These are phyloP conservation scores for Rhodotorula toruloides DNA, from an alignment of 768 basidiomycete genomes.

Conservation along the genomic window DNA sequence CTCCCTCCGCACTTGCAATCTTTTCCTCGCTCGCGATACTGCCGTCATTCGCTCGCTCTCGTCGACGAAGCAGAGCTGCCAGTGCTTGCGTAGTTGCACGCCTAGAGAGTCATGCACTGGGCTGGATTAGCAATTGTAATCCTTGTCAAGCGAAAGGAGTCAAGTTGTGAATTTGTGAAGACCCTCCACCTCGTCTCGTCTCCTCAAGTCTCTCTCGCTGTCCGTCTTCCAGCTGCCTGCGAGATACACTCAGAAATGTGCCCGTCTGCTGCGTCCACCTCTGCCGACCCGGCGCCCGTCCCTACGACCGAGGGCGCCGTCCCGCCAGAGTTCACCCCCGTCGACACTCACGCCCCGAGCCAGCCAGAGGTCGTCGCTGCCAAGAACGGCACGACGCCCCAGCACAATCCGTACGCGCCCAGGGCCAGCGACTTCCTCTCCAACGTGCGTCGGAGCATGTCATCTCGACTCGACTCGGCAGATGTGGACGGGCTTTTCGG, in stretches of 20 bases:
- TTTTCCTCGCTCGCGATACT: too few species aligned
- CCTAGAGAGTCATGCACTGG: not conserved
- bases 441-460: conserved; percentile 32
- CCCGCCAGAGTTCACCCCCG: conserved; percentile 28
- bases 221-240: too few species aligned
- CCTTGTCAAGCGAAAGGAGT: too few species aligned
- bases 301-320: conserved; percentile 33
- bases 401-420: conserved; percentile 32
- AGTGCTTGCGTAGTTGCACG: too few species aligned
- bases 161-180: too few species aligned
- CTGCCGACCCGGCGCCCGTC: conserved; percentile 9
- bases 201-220: not conserved
- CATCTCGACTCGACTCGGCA: too few species aligned
- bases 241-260: conserved; percentile 23
- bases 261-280: conserved; percentile 23
- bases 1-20: too few species aligned
- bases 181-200: not conserved
- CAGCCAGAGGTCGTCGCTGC: conserved; percentile 16
- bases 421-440: conserved; percentile 40
- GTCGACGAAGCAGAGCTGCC: too few species aligned
- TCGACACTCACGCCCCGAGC: conserved; percentile 31
- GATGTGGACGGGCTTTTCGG: too few species aligned
- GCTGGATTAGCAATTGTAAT: too few species aligned
- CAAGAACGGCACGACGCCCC: not conserved
- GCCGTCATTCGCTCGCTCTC: too few species aligned